Conservation (phyloP, 1,284 basidiomycete genomes). For the Mycena citricolor region DNA sequence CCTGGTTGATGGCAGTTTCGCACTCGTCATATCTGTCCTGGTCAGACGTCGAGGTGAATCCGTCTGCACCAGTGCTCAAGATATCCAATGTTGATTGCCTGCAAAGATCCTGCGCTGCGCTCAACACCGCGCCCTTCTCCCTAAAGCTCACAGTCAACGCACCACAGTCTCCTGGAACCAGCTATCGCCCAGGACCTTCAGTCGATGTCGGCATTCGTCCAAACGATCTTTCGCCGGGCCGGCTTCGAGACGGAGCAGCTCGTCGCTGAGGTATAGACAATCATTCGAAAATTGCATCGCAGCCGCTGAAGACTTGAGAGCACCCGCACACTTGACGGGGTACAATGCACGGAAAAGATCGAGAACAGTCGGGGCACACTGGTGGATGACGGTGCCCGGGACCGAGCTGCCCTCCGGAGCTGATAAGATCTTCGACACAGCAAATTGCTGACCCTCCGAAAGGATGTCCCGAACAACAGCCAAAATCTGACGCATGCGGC, state of each 20-base stretch:
- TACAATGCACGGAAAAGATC: conserved; percentile 84
- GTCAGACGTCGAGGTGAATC: conserved; percentile 72
- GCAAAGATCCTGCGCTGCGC: conserved; percentile 39
- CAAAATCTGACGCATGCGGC: conserved; percentile 55
- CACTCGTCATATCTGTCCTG: conserved; percentile 80
- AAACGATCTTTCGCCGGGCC: conserved; percentile 44
- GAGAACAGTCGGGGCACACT: conserved; percentile 66
- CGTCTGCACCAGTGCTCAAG: conserved; percentile 59
- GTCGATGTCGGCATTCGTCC: conserved; percentile 45
- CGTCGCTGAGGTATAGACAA: conserved; percentile 66
- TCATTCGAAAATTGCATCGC: conserved; percentile 88
- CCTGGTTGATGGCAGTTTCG: conserved; percentile 68
- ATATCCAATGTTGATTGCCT: conserved; percentile 36
- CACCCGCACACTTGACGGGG: conserved; percentile 63
- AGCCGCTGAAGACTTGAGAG: conserved; percentile 53
- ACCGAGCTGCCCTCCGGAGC: conserved; percentile 29
- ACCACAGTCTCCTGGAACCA: conserved; percentile 72
- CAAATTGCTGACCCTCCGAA: conserved; percentile 57
- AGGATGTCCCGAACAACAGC: conserved; percentile 58
- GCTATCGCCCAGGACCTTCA: conserved; percentile 58
- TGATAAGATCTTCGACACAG: conserved; percentile 52
- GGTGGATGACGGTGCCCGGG: conserved; percentile 56
- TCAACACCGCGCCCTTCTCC: too few relatives aligned
- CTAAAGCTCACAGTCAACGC: conserved; percentile 30
- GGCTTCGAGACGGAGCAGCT: conserved; percentile 41